These are phyloP conservation scores for Tylopilus vinaceipallidus DNA, from an alignment of 768 basidiomycete genomes.

Conservation along the genomic window DNA sequence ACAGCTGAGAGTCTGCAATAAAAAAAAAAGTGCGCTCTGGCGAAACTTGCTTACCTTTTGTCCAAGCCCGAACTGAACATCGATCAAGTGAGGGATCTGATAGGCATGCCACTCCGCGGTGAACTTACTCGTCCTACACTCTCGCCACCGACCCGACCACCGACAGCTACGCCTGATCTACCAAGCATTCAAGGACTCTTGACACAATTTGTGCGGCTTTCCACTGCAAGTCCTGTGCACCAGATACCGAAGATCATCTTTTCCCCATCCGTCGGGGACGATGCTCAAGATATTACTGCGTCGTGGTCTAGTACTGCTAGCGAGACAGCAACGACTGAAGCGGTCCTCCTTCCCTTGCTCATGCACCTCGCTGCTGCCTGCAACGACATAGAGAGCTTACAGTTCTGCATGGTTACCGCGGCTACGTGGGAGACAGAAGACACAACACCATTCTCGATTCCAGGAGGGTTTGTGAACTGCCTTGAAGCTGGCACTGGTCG, in stretches of 20 bases:
- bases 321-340: conserved; percentile 68
- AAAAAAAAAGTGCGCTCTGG: conserved; percentile 73
- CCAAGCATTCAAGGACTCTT: conserved; percentile 65
- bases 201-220: conserved; percentile 66
- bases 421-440: conserved; percentile 25
- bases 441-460: conserved; percentile 32
- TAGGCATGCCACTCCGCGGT: conserved; percentile 79
- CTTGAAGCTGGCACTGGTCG: conserved; percentile 68
- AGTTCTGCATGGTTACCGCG: conserved; percentile 51
- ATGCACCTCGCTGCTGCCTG: conserved; percentile 76
- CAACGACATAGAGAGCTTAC: conserved; percentile 62
- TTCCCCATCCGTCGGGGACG: conserved; percentile 35
- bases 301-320: conserved; percentile 79
- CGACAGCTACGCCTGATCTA: conserved; percentile 43
- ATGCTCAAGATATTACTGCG: conserved; percentile 45
- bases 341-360: conserved; percentile 70
- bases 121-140: conserved; percentile 68
- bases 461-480: conserved; percentile 72
- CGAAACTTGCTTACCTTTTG: conserved; percentile 87
- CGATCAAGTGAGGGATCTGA: conserved; percentile 68
- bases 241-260: conserved; percentile 37
- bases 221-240: conserved; percentile 41
- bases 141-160: conserved; percentile 41
- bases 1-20: conserved; percentile 3
- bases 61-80: conserved; percentile 77